These are phyloP conservation scores for Trichoderma koningii DNA, from an alignment of 2,329 filamentous ascomycete genomes.

Conservation along the genomic window DNA sequence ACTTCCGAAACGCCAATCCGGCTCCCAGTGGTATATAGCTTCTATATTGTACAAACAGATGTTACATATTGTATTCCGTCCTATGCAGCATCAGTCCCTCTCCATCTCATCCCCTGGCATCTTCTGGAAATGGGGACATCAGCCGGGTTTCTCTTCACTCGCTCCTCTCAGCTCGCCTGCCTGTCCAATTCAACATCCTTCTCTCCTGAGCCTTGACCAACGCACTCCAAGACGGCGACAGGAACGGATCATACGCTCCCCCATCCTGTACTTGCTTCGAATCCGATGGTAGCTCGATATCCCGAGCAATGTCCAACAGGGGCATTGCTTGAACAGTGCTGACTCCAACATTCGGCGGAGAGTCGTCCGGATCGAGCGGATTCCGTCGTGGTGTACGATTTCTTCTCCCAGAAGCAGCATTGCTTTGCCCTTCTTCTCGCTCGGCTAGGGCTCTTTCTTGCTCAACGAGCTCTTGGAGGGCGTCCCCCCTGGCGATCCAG, in stretches of 20 bases:
- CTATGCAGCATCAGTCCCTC: neutral
- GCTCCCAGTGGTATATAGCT: conserved; percentile 1
- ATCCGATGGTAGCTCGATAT: neutral
- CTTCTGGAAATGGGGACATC: neutral
- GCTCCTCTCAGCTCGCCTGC: conserved; percentile 4
- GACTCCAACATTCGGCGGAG: conserved; percentile 28
- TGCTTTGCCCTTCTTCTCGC: conserved; percentile 30
- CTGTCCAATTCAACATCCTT: conserved; percentile 25
- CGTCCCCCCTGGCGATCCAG: conserved; percentile 45
- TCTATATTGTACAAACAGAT: neutral
- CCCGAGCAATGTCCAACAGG: neutral
- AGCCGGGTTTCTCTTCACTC: neutral
- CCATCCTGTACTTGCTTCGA: neutral
- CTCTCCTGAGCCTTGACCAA: conserved; percentile 24
- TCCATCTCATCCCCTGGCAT: neutral
- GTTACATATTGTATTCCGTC: neutral
- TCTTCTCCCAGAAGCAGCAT: neutral
- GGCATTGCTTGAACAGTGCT: neutral
- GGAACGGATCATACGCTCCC: conserved; percentile 28
- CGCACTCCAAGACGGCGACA: conserved; percentile 28
- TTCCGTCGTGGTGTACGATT: neutral
- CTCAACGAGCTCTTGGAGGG: conserved; percentile 45
- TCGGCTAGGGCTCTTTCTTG: conserved; percentile 41
- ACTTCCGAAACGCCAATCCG: neutral
- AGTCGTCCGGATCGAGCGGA: neutral